Evolutionary conservation across 2,329 filamentous ascomycete genomes (phyloP).

Genomic region (Akanthomyces muscarius): DNA sequence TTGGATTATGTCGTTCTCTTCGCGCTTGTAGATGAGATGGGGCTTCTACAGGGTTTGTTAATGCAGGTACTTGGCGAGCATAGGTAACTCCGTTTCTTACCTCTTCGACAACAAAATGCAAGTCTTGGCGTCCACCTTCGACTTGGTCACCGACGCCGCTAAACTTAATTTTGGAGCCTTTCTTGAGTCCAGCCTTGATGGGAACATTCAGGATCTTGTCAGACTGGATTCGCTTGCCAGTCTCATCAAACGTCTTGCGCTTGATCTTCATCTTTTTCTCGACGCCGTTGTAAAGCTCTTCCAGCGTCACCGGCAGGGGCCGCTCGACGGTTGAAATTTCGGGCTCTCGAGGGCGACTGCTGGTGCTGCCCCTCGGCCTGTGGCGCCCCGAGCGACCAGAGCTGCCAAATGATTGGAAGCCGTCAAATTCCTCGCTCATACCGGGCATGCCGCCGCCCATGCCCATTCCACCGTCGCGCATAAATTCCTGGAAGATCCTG

Average conservation of each 20-base stretch:
- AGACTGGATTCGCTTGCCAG: slow-evolving; percentile 77
- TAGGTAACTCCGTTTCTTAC: slow-evolving; percentile 47
- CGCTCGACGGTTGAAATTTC: slow-evolving; percentile 91
- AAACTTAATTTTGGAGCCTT: slow-evolving; percentile 98
- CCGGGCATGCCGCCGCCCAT: slow-evolving; percentile 36
- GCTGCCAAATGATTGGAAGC: slow-evolving; percentile 50
- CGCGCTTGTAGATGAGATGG: slow-evolving; percentile 77
- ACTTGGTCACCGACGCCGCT: slow-evolving; percentile 96
- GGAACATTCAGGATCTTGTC: slow-evolving; percentile 92
- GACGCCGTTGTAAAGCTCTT: slow-evolving; percentile 81
- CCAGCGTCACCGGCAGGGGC: slow-evolving; percentile 72
- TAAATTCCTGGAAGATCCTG: slow-evolving; percentile 80
- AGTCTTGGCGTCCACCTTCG: slow-evolving; percentile 89
- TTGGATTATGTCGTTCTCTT: slow-evolving; percentile 81
- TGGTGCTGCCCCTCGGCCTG: background rate
- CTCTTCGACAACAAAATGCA: slow-evolving; percentile 94
- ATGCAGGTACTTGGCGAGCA: slow-evolving; percentile 20
- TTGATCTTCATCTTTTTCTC: slow-evolving; percentile 99
- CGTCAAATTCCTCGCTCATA: slow-evolving; percentile 45
- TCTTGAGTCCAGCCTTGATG: slow-evolving; percentile 93
- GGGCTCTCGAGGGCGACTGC: slow-evolving; percentile 40
- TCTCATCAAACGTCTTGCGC: slow-evolving; percentile 86
- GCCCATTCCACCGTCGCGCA: slow-evolving; percentile 52
- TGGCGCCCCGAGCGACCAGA: slow-evolving; percentile 34
- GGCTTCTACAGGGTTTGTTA: slow-evolving; percentile 64